Percentiles rank a stretch among this genome's conserved stretches.
Evolutionary conservation across 208 protist genomes (phyloP).

Genomic region (Leishmania lainsoni): DNA sequence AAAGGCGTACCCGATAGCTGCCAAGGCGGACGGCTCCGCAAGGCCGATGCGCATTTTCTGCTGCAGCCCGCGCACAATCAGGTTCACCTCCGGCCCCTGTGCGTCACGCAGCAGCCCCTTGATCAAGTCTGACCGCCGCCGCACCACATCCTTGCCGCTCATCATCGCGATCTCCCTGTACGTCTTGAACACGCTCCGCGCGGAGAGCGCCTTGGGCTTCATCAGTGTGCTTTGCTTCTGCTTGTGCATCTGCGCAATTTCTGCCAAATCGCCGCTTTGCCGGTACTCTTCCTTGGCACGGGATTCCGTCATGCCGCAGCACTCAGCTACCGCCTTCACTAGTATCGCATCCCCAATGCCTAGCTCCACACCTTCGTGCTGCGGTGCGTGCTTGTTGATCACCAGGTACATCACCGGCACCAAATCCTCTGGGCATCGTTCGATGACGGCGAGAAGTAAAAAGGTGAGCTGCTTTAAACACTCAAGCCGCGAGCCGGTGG

Average conservation of each 20-base stretch:
- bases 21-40: constrained; percentile 95
- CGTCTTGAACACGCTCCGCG: constrained; percentile 87
- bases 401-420: constrained; percentile 93
- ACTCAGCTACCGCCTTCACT: constrained; percentile 94
- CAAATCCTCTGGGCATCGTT: constrained; percentile 86
- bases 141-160: constrained; percentile 87
- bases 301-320: constrained; percentile 92
- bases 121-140: constrained; percentile 94
- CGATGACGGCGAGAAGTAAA: constrained; percentile 87
- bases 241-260: constrained; percentile 92
- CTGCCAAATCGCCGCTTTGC: constrained; percentile 95
- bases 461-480: constrained; percentile 87
- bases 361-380: constrained; percentile 97
- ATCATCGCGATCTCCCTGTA: constrained; percentile 93
- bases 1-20: constrained; percentile 95
- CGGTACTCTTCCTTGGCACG: constrained; percentile 88
- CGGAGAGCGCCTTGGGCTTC: constrained; percentile 90
- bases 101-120: constrained; percentile 92
- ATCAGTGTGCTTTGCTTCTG: constrained; percentile 91
- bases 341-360: constrained; percentile 97
- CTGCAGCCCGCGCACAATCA: constrained; percentile 96
- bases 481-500: constrained; percentile 82
- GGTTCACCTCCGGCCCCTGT: constrained; percentile 92
- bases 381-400: constrained; percentile 96
- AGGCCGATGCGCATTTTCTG: constrained; percentile 98